phyloP scores from a whole-genome alignment of 345 rosid genomes.

The Syzygium aqueum region DNA sequence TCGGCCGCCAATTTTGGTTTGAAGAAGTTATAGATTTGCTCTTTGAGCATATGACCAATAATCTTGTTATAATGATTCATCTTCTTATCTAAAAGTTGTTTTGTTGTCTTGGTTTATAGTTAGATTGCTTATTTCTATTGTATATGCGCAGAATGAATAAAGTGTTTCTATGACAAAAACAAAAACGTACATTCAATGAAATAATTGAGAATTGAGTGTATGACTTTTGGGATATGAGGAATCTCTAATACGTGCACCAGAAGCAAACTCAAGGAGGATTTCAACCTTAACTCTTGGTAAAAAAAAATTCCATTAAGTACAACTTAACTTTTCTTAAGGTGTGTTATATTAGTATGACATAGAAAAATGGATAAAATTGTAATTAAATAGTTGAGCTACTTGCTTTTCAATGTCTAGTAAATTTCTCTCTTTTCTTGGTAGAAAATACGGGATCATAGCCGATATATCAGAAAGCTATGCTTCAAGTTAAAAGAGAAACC shows the following conservation, averaged over 20 bases:
- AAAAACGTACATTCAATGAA: background rate
- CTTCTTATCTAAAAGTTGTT: too few species aligned
- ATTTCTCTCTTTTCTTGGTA: background rate
- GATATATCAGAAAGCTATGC: background rate
- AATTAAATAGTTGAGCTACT: background rate
- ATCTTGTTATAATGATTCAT: too few species aligned
- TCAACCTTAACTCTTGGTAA: background rate
- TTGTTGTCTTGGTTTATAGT: too few species aligned
- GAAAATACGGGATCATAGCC: background rate
- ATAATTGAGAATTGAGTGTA: background rate
- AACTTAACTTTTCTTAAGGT: background rate
- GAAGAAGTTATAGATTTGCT: too few species aligned
- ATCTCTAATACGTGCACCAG: background rate
- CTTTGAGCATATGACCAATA: too few species aligned
- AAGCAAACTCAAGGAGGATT: background rate
- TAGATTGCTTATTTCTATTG: too few species aligned
- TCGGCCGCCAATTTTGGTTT: too few species aligned
- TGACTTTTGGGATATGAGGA: background rate
- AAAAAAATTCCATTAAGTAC: background rate
- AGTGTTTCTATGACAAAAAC: too few species aligned
- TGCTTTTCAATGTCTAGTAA: background rate
- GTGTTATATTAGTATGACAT: background rate
- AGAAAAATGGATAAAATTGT: background rate
- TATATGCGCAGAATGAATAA: too few species aligned
- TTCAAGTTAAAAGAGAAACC: too few species aligned